These are phyloP conservation scores for Lasiodiplodia citricola DNA, from an alignment of 2,329 filamentous ascomycete genomes.

Conservation along the genomic window DNA sequence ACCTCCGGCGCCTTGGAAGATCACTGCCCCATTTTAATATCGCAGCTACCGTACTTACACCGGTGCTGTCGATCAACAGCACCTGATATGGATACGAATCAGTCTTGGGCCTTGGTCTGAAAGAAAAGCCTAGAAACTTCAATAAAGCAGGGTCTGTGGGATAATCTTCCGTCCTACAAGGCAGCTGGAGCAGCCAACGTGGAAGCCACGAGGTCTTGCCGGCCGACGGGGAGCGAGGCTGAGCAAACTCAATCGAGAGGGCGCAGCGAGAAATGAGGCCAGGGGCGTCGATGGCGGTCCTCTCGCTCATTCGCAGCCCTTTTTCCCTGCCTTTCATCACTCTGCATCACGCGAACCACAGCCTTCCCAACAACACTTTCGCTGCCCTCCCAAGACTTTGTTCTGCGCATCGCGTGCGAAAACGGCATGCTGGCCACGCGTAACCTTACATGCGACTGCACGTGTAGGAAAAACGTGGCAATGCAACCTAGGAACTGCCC, in stretches of 20 bases:
- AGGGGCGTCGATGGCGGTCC: neutral
- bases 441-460: neutral
- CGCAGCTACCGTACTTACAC: too few relatives aligned
- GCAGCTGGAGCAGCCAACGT: neutral
- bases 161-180: too few relatives aligned
- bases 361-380: neutral
- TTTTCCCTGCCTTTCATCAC: neutral
- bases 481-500: neutral
- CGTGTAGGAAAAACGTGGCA: too few relatives aligned
- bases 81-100: too few relatives aligned
- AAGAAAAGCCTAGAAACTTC: too few relatives aligned
- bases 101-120: too few relatives aligned
- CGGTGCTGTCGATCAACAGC: too few relatives aligned
- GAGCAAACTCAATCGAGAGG: neutral
- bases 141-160: neutral
- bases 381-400: neutral
- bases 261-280: neutral
- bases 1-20: neutral
- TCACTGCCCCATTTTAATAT: too few relatives aligned
- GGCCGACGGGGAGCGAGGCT: neutral
- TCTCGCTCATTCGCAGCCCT: neutral
- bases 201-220: slow-evolving; percentile 12
- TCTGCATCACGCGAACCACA: neutral
- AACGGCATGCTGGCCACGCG: neutral
- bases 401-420: neutral